Evolutionary conservation across 352 stramenopile species (phyloP).

Genomic region (Phytophthora fragariaefolia): DNA sequence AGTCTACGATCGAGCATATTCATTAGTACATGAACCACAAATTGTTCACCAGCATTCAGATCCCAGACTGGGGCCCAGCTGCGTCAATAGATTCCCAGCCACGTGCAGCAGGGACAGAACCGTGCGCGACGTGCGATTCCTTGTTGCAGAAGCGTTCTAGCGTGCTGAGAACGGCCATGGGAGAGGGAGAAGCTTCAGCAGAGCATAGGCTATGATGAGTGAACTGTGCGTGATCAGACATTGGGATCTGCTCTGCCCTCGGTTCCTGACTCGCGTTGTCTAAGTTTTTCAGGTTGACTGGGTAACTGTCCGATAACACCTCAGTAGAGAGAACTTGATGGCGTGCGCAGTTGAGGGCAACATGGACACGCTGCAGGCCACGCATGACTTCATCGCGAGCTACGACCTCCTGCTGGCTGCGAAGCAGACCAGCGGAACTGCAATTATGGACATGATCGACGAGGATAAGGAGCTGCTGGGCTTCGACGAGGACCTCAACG

Average conservation of each 20-base stretch:
- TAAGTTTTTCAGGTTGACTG: slow-evolving; percentile 3
- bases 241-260: slow-evolving; percentile 17
- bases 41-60: too few species aligned
- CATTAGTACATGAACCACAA: too few species aligned
- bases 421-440: not conserved
- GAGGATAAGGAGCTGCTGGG: not conserved
- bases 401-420: not conserved
- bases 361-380: slow-evolving; percentile 14
- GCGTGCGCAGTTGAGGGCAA: not conserved
- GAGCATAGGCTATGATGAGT: slow-evolving; percentile 3
- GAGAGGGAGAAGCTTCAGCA: slow-evolving; percentile 10
- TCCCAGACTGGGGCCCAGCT: too few species aligned
- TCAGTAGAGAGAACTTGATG: not conserved
- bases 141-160: too few species aligned
- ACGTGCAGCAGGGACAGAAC: not conserved
- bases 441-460: slow-evolving; percentile 10
- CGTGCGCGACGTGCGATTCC: slow-evolving; percentile 4
- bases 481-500: not conserved
- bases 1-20: too few species aligned
- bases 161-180: slow-evolving; percentile 1
- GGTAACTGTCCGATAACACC: slow-evolving; percentile 10
- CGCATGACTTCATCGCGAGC: slow-evolving; percentile 25
- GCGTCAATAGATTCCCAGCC: too few species aligned
- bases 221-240: slow-evolving; percentile 21
- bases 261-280: slow-evolving; percentile 11